Evolutionary conservation across 2,329 filamentous ascomycete genomes (phyloP).

Genomic region (Calonectria hongkongensis): DNA sequence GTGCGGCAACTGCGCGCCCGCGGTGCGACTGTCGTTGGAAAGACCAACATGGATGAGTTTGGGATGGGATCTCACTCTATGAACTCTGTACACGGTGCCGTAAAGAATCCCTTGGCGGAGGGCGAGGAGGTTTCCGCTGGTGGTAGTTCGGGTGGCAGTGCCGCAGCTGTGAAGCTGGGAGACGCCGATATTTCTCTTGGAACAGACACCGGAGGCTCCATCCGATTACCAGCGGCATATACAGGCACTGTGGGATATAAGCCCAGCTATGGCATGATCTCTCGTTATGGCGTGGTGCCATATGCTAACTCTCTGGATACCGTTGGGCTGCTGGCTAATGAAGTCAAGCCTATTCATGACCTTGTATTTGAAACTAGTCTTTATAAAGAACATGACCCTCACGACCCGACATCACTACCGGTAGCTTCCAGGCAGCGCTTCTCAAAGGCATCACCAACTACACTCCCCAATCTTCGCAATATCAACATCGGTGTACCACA

Average conservation of each 20-base stretch:
- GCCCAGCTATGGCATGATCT: conserved; percentile 91
- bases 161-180: conserved; percentile 83
- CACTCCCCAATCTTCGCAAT: conserved; percentile 53
- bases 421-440: conserved; percentile 71
- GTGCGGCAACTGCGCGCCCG: conserved; percentile 79
- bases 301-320: conserved; percentile 97
- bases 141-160: conserved; percentile 95
- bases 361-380: conserved; percentile 71
- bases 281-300: conserved; percentile 89
- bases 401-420: conserved; percentile 85
- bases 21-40: conserved; percentile 81
- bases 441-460: conserved; percentile 53
- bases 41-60: conserved; percentile 97
- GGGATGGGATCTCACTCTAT: conserved; percentile 93
- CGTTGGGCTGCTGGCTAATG: conserved; percentile 82
- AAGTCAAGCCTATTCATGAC: conserved; percentile 69
- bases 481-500: conserved; percentile 75
- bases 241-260: conserved; percentile 91
- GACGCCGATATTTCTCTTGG: conserved; percentile 81
- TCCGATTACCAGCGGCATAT: conserved; percentile 91
- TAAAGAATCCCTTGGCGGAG: conserved; percentile 69
- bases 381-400: conserved; percentile 75
- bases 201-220: conserved; percentile 94
- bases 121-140: conserved; percentile 78
- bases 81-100: conserved; percentile 80